Percentiles rank a stretch among this genome's conserved stretches.
These are phyloP conservation scores for Colletotrichum theobromicola DNA, from an alignment of 2,329 filamentous ascomycete genomes.

Conservation along the genomic window DNA sequence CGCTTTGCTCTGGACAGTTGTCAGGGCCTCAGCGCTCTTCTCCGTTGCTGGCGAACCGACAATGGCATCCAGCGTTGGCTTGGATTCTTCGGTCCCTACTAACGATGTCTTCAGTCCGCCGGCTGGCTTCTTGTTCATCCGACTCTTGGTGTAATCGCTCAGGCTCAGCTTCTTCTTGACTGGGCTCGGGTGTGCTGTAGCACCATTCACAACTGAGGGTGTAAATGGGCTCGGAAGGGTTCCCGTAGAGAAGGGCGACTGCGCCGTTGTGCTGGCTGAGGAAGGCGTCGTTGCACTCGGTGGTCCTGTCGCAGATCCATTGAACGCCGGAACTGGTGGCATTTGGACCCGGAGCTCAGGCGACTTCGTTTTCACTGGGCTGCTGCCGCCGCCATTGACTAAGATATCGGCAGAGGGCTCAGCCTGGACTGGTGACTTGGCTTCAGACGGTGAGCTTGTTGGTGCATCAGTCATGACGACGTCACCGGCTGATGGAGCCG, in stretches of 20 bases:
- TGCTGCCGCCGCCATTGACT: conserved; percentile 18
- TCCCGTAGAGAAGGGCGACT: conserved; percentile 55
- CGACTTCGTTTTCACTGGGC: conserved; percentile 24
- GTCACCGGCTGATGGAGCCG: conserved; percentile 24
- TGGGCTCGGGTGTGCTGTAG: conserved; percentile 58
- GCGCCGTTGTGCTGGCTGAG: conserved; percentile 47
- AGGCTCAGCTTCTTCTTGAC: conserved; percentile 72
- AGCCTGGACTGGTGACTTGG: neutral
- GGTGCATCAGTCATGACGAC: conserved; percentile 35
- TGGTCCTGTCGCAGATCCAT: conserved; percentile 38
- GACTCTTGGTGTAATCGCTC: conserved; percentile 68
- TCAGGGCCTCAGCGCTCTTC: conserved; percentile 29
- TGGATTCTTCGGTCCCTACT: conserved; percentile 41
- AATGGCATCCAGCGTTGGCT: conserved; percentile 37
- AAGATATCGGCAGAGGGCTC: neutral
- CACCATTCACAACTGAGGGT: conserved; percentile 45
- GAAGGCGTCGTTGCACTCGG: conserved; percentile 50
- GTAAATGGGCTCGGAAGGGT: conserved; percentile 49
- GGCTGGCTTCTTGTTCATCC: conserved; percentile 51
- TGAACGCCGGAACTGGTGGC: conserved; percentile 60
- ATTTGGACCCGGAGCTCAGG: conserved; percentile 60
- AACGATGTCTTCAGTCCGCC: conserved; percentile 7
- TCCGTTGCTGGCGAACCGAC: conserved; percentile 37
- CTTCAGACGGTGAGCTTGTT: conserved; percentile 28
- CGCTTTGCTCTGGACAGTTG: neutral